Evolutionary conservation across 306 rosid genomes (phyloP).

Genomic region (Pueraria montana): DNA sequence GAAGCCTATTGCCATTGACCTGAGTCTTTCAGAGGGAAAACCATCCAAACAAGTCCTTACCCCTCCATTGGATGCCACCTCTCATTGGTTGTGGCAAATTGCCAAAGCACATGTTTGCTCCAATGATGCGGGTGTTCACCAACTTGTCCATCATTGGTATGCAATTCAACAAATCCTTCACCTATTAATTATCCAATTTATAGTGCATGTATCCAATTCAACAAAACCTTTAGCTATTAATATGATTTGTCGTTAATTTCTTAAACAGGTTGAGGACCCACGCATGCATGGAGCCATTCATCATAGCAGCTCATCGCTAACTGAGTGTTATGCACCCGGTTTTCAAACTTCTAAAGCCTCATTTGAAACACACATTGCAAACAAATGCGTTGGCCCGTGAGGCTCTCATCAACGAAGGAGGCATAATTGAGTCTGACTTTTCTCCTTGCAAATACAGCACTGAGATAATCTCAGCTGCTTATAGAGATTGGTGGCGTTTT

Average conservation of each 20-base stretch:
- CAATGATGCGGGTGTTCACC: conserved; percentile 55
- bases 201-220: too few species aligned
- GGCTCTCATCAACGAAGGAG: conserved; percentile 56
- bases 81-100: conserved; percentile 56
- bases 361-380: conserved; percentile 53
- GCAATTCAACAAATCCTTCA: too few species aligned
- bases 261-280: conserved; percentile 57
- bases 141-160: conserved; percentile 51
- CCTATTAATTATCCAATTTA: too few species aligned
- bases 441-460: conserved; percentile 42
- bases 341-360: conserved; percentile 57
- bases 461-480: conserved; percentile 51
- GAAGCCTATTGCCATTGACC: conserved; percentile 56
- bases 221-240: too few species aligned
- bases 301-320: conserved; percentile 52
- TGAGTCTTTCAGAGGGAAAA: conserved; percentile 47
- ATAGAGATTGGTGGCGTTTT: conserved; percentile 60
- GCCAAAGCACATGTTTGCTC: conserved; percentile 59
- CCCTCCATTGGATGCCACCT: conserved; percentile 54
- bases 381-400: conserved; percentile 59
- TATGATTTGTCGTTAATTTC: background rate
- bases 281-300: conserved; percentile 58
- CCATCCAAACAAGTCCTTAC: conserved; percentile 53
- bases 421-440: conserved; percentile 54
- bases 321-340: conserved; percentile 55